Conservation (phyloP, 164 flowering plant species). For the Vitis amurensis region DNA sequence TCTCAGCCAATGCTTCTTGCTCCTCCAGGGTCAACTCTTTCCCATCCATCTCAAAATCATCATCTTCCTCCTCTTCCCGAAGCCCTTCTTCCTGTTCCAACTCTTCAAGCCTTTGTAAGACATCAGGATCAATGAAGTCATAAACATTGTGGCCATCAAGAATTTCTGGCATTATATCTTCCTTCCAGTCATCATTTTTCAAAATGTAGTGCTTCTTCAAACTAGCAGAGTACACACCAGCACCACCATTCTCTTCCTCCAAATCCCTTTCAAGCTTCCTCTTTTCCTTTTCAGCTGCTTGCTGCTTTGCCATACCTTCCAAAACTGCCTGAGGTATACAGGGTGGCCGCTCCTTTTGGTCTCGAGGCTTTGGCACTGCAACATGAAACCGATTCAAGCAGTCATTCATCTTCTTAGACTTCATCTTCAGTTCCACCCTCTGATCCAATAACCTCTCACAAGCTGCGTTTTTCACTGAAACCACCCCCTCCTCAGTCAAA, state of each 20-base stretch:
- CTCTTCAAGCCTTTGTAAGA: conserved; percentile 70
- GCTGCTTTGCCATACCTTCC: conserved; percentile 59
- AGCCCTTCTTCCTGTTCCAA: conserved; percentile 75
- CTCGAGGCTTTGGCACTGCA: conserved; percentile 83
- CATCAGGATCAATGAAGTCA: conserved; percentile 82
- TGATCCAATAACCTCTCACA: conserved; percentile 83
- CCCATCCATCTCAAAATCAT: conserved; percentile 71
- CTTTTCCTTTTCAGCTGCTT: conserved; percentile 53
- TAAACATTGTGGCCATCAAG: conserved; percentile 87
- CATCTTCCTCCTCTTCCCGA: conserved; percentile 50
- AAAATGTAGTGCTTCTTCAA: conserved; percentile 74
- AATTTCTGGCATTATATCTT: conserved; percentile 82
- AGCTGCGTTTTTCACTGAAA: conserved; percentile 81
- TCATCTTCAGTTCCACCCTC: conserved; percentile 86
- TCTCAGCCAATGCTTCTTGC: conserved; percentile 59
- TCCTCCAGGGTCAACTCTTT: conserved; percentile 63
- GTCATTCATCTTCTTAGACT: conserved; percentile 82
- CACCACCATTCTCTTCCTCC: conserved; percentile 85
- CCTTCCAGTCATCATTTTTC: conserved; percentile 80
- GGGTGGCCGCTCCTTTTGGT: conserved; percentile 78
- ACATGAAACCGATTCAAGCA: conserved; percentile 81
- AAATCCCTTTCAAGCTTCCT: conserved; percentile 78
- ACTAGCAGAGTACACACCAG: conserved; percentile 84
- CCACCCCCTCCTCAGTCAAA: conserved; percentile 82
- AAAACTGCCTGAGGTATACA: conserved; percentile 80